Evolutionary conservation across 352 stramenopile species (phyloP), one percentile per base, ranked within the genome.

Genomic region (Thraustochytrium striatum): DNA sequence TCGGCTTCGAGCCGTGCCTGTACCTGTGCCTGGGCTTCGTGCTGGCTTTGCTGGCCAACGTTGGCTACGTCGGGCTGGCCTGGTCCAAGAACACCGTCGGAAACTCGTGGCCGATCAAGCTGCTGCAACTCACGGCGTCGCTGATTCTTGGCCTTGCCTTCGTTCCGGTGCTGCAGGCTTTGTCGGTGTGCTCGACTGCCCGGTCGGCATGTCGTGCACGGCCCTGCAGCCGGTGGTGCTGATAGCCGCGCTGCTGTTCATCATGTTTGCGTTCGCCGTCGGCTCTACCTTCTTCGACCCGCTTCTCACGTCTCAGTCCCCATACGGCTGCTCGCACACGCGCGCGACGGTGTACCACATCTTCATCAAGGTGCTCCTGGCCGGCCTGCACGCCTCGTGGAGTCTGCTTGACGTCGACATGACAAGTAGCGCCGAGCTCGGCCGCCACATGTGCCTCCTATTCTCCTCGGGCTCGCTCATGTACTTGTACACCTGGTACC

Each of bases 81-180:
- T n/a, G n/a, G n/a, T n/a, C n/a, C n/a, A n/a, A n/a, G n/a, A n/a
- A n/a, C n/a, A n/a, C n/a, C n/a, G n/a, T n/a, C n/a, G n/a, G n/a
- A n/a, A n/a, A n/a, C 1, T 59, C 62, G 19, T 73, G 62, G 62
- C 47, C 62, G 3, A 41, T 73, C 7, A 73, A 73, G 35, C 30
- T 73, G 25, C 39, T 73, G 2, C 62, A 36, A 19, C 62, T 38
- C 21, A 33, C 44, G 25, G 36, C 44, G 16, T 33, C 39, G 7
- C 47, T 73, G 21, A 11, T 39, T 0, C 0, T 11, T 1, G 62
- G 62, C 43, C n/a, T 73, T 11, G 62, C 62, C 8, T 73, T 30
- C 28, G 59, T 73, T 11, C 62, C 62, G 8, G 13, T 73, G 62
- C 28, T 53, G 43, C 32, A 73, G 32, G n/a, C 47, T 8, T 59